These are phyloP conservation scores for Pogostemon cablin DNA, from an alignment of 257 asterid species.

Conservation along the genomic window DNA sequence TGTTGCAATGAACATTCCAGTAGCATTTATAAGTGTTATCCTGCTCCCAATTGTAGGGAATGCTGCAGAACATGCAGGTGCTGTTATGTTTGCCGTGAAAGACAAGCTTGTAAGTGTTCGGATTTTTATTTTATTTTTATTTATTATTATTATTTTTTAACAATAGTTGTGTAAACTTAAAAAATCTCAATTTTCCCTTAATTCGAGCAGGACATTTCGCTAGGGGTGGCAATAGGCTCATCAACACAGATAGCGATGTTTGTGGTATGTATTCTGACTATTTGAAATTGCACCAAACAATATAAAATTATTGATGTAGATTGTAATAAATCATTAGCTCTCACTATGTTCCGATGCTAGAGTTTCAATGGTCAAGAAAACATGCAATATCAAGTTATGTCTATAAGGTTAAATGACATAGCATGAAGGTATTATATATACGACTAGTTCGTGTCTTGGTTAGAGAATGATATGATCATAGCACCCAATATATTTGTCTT, in stretches of 20 bases:
- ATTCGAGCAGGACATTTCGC: constrained; percentile 65
- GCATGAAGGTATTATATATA: background rate
- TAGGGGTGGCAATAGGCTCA: constrained; percentile 87
- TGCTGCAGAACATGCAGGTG: constrained; percentile 91
- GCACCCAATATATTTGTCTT: background rate
- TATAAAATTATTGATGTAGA: background rate
- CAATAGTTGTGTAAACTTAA: background rate
- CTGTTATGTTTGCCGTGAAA: constrained; percentile 83
- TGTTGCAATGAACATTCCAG: constrained; percentile 68
- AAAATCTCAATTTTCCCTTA: constrained; percentile 28
- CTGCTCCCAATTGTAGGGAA: constrained; percentile 87
- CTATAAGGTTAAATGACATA: background rate
- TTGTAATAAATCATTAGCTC: background rate
- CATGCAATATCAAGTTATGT: background rate
- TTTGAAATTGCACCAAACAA: background rate
- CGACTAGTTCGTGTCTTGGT: background rate
- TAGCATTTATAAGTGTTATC: constrained; percentile 81
- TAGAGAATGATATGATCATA: constrained; percentile 3
- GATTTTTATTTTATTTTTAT: background rate
- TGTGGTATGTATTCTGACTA: constrained; percentile 50
- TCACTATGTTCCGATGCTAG: background rate
- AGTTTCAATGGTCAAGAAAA: background rate
- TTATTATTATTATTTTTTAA: no score
- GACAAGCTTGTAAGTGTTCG: constrained; percentile 73
- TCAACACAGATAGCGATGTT: constrained; percentile 90